Evolutionary conservation across 768 basidiomycete genomes (phyloP).

Genomic region (Tulasnella sp.): DNA sequence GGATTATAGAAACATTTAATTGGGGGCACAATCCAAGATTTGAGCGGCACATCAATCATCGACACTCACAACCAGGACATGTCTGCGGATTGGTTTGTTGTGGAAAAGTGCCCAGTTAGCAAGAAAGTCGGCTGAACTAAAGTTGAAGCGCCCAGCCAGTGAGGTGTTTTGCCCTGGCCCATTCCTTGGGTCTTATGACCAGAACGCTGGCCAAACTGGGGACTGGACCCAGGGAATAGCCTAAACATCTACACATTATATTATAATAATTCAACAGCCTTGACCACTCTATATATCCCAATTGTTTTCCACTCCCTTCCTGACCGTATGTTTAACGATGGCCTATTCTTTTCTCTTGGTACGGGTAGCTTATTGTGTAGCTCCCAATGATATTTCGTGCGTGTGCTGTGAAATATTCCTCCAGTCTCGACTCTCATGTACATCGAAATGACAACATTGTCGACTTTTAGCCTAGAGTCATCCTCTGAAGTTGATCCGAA

Average conservation of each 20-base stretch:
- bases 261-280: too few relatives aligned
- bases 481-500: too few relatives aligned
- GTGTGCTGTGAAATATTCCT: background rate
- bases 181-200: conserved; percentile 61
- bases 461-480: too few relatives aligned
- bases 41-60: too few relatives aligned
- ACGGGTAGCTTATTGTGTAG: background rate
- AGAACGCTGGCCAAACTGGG: conserved; percentile 48
- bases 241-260: background rate
- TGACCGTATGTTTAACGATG: background rate
- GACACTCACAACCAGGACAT: background rate
- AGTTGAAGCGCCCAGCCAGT: background rate
- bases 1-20: background rate
- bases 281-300: background rate
- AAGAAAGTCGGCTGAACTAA: background rate
- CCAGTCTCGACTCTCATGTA: background rate
- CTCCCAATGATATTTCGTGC: background rate
- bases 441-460: too few relatives aligned
- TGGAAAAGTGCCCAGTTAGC: background rate
- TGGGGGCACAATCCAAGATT: too few relatives aligned
- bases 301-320: background rate
- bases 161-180: background rate
- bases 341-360: background rate
- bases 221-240: conserved; percentile 26
- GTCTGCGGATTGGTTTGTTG: background rate